A percentile compares a stretch with the other conserved stretches of the same genome.
These are phyloP conservation scores for Trichomonas gallinae DNA, from an alignment of 208 protist species.

Conservation along the genomic window DNA sequence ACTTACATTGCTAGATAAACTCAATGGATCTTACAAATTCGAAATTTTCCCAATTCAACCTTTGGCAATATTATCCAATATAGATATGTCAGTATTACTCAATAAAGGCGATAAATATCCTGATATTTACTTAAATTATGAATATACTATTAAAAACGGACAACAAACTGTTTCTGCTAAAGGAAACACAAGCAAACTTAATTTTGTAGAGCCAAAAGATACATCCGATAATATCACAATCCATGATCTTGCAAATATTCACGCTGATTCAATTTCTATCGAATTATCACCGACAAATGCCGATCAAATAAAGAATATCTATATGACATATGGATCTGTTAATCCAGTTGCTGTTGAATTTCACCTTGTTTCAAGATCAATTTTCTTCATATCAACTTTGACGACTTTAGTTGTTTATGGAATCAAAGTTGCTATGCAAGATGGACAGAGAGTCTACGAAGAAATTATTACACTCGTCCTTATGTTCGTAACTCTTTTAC, in stretches of 20 bases:
- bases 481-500: not conserved
- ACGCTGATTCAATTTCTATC: not conserved
- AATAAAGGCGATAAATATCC: not conserved
- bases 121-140: not conserved
- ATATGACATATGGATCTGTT: not conserved
- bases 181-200: not conserved
- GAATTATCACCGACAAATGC: not conserved
- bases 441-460: not conserved
- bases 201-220: not conserved
- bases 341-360: not conserved
- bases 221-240: not conserved
- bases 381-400: not conserved
- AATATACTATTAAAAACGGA: not conserved
- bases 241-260: not conserved
- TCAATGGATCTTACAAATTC: not conserved
- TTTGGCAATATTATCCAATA: not conserved
- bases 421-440: not conserved
- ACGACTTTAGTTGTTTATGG: not conserved
- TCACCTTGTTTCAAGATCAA: not conserved
- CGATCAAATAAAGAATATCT: not conserved
- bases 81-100: not conserved
- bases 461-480: not conserved
- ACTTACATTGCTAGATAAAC: not conserved
- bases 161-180: not conserved
- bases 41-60: not conserved